Evolutionary conservation across 202 grass and related monocot species (phyloP).

Genomic region (Hordeum pubiflorum): DNA sequence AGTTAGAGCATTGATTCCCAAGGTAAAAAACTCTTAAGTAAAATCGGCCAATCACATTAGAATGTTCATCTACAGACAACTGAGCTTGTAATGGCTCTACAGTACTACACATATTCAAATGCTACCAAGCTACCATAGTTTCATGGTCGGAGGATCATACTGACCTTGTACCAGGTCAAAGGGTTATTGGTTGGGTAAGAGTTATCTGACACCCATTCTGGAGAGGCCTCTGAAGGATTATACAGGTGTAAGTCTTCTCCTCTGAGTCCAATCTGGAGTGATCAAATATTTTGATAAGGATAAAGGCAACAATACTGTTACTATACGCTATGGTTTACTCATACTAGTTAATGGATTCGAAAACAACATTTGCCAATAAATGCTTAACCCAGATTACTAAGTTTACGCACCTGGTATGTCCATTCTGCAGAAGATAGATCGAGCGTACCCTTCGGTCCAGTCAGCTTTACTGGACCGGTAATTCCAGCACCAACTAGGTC

Average conservation of each 20-base stretch:
- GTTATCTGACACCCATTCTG: constrained; percentile 61
- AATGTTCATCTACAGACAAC: neutral
- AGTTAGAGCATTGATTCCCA: neutral
- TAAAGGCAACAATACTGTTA: neutral
- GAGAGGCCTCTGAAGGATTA: constrained; percentile 55
- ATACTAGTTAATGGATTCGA: neutral
- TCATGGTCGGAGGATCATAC: constrained; percentile 15
- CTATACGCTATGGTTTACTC: neutral
- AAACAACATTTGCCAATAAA: neutral
- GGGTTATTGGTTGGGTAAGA: constrained; percentile 65
- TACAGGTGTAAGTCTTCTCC: constrained; percentile 57
- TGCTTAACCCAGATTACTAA: neutral
- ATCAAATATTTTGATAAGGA: constrained; percentile 19
- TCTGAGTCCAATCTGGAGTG: constrained; percentile 68
- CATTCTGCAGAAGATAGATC: constrained; percentile 73
- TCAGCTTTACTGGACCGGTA: constrained; percentile 84
- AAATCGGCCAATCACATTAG: constrained; percentile 13
- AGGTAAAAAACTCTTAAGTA: neutral
- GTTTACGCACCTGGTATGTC: constrained; percentile 77
- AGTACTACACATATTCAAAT: neutral
- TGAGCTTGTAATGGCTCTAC: neutral
- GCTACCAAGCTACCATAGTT: neutral
- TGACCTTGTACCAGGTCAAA: constrained; percentile 95
- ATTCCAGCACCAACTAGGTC: constrained; percentile 84
- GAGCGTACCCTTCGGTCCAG: constrained; percentile 39